Evolutionary conservation across 2,329 filamentous ascomycete genomes (phyloP).

Genomic region (Lachnellula occidentalis): DNA sequence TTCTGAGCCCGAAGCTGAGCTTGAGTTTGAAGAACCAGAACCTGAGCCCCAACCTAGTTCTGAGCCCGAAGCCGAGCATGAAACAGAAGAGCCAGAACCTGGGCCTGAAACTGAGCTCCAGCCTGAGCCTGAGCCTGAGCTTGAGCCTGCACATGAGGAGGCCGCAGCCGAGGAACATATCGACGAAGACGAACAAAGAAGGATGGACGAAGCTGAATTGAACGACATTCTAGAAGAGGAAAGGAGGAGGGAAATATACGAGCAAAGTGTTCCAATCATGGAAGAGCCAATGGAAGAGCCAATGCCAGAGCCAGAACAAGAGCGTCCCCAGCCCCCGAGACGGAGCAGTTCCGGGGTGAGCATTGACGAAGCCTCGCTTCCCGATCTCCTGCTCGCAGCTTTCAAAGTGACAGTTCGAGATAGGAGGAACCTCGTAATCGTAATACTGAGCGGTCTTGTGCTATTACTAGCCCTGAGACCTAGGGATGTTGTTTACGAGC

Average conservation of each 20-base stretch:
- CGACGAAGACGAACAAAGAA: conserved; percentile 21
- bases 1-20: conserved; percentile 4
- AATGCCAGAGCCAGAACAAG: not conserved
- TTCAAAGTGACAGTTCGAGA: conserved; percentile 50
- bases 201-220: conserved; percentile 44
- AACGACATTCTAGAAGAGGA: conserved; percentile 39
- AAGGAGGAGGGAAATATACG: conserved; percentile 50
- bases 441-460: conserved; percentile 48
- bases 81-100: conserved; percentile 4
- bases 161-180: conserved; percentile 41
- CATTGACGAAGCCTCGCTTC: conserved; percentile 40
- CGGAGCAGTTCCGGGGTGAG: conserved; percentile 10
- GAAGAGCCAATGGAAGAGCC: conserved; percentile 4
- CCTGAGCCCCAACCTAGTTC: no score
- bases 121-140: conserved; percentile 3
- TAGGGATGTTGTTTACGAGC: not conserved
- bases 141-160: conserved; percentile 4
- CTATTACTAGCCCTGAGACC: conserved; percentile 41
- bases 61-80: conserved; percentile 2
- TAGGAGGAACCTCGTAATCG: conserved; percentile 54
- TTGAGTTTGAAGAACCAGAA: conserved; percentile 31
- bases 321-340: not conserved
- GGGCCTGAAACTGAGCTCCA: conserved; percentile 14
- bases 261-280: not conserved
- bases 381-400: conserved; percentile 50